These are phyloP conservation scores for Piper longum DNA, from an alignment of 164 flowering plant genomes.

Conservation along the genomic window DNA sequence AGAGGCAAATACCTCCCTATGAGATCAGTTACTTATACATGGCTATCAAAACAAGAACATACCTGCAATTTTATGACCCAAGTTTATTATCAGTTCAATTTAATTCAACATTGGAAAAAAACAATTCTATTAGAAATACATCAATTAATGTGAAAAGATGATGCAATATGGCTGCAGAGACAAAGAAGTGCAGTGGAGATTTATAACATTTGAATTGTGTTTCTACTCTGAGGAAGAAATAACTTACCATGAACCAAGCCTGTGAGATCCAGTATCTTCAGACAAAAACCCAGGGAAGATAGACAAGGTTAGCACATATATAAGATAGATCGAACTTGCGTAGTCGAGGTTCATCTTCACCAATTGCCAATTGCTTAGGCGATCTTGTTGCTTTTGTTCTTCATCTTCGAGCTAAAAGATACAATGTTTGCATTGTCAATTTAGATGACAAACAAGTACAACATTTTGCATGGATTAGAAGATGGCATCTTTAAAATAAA, in stretches of 20 bases:
- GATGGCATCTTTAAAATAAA: neutral
- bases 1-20: conserved; percentile 60
- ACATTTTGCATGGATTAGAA: too few species aligned
- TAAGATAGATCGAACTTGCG: conserved; percentile 39
- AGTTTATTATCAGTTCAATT: neutral
- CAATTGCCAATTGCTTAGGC: conserved; percentile 48
- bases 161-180: neutral
- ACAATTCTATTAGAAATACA: neutral
- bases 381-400: conserved; percentile 16
- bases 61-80: conserved; percentile 26
- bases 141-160: neutral
- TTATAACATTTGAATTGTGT: too few species aligned
- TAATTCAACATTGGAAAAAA: too few species aligned
- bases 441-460: too few species aligned
- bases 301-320: conserved; percentile 51
- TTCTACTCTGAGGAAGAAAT: neutral
- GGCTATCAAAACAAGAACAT: conserved; percentile 62
- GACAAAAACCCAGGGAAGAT: conserved; percentile 74
- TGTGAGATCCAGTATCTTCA: conserved; percentile 69
- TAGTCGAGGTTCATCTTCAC: conserved; percentile 46
- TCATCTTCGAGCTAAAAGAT: conserved; percentile 27
- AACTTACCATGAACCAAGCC: conserved; percentile 56
- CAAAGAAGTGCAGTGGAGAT: too few species aligned
- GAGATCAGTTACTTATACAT: conserved; percentile 59
- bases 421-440: neutral